A percentile compares a stretch with the other conserved stretches of the same genome.
phyloP scores from a whole-genome alignment of 2,329 filamentous ascomycete genomes.

The Colletotrichum somersetense region DNA sequence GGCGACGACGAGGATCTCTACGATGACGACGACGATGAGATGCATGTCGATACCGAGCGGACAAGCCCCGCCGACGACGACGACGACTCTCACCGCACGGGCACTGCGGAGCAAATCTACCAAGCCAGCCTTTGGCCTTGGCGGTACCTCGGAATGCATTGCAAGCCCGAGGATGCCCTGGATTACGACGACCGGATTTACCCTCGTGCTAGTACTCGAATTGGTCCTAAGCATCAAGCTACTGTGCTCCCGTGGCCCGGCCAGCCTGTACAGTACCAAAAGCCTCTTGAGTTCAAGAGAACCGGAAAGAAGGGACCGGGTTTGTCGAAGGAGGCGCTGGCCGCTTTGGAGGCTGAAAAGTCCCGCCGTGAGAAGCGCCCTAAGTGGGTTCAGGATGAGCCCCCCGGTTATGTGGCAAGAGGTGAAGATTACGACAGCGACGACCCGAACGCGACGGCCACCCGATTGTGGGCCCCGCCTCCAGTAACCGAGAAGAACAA shows the following conservation, averaged over 20 bases:
- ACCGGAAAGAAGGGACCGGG: conserved; percentile 83
- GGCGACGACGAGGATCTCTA: conserved; percentile 72
- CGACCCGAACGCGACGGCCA: conserved; percentile 81
- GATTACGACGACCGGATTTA: conserved; percentile 99
- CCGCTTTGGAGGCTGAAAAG: conserved; percentile 85
- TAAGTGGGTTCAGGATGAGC: conserved; percentile 94
- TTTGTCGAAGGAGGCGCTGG: conserved; percentile 81
- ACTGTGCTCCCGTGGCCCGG: conserved; percentile 88
- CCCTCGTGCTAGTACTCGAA: conserved; percentile 90
- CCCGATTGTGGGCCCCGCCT: conserved; percentile 83
- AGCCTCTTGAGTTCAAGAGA: conserved; percentile 87
- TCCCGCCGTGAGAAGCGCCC: conserved; percentile 83
- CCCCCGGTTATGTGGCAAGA: conserved; percentile 84
- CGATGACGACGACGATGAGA: conserved; percentile 80
- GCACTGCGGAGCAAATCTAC: conserved; percentile 88
- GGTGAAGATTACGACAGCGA: conserved; percentile 82
- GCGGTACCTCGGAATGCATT: conserved; percentile 95
- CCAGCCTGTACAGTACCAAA: conserved; percentile 88
- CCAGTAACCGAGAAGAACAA: conserved; percentile 68
- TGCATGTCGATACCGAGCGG: conserved; percentile 66
- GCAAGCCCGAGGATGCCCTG: conserved; percentile 92
- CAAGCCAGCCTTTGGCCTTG: conserved; percentile 97
- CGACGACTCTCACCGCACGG: conserved; percentile 66
- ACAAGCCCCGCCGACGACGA: conserved; percentile 75
- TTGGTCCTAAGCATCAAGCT: conserved; percentile 93